Percentiles rank a stretch among this genome's conserved stretches.
phyloP scores from a whole-genome alignment of 768 basidiomycete species.

The Ramaria rubella region DNA sequence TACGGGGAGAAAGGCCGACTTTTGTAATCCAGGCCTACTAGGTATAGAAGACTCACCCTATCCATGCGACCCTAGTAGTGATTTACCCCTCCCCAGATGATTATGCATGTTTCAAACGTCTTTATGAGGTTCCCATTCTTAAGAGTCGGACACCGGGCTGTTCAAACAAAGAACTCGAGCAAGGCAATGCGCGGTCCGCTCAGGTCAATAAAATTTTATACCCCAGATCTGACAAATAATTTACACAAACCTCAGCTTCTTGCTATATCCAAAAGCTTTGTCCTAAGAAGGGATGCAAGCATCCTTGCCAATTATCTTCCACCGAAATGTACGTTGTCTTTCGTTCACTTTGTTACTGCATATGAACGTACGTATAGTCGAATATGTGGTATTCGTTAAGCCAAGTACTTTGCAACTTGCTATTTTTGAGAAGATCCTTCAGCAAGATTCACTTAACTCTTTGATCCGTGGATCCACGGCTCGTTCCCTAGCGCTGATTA shows the following conservation, averaged over 20 bases:
- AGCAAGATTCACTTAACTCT: constrained; percentile 60
- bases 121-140: constrained; percentile 85
- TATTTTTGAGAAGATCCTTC: constrained; percentile 72
- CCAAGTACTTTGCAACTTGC: constrained; percentile 78
- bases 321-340: constrained; percentile 66
- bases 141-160: constrained; percentile 78
- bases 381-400: constrained; percentile 96
- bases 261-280: constrained; percentile 76
- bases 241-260: constrained; percentile 51
- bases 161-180: constrained; percentile 59
- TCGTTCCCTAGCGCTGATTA: constrained; percentile 74
- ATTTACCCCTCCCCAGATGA: constrained; percentile 44
- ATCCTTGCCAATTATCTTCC: constrained; percentile 81
- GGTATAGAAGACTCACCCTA: constrained; percentile 36
- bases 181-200: constrained; percentile 71
- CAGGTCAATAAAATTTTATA: constrained; percentile 43
- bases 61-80: neutral
- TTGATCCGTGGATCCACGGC: constrained; percentile 67
- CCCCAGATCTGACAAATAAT: too few species aligned
- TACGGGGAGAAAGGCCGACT: constrained; percentile 57
- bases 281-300: constrained; percentile 80
- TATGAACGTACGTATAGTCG: constrained; percentile 47
- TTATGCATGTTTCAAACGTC: constrained; percentile 64
- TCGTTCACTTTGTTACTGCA: neutral
- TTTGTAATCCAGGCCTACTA: constrained; percentile 88